Evolutionary conservation across 202 grass and related monocot species (phyloP).

Genomic region (Panicum virgatum): DNA sequence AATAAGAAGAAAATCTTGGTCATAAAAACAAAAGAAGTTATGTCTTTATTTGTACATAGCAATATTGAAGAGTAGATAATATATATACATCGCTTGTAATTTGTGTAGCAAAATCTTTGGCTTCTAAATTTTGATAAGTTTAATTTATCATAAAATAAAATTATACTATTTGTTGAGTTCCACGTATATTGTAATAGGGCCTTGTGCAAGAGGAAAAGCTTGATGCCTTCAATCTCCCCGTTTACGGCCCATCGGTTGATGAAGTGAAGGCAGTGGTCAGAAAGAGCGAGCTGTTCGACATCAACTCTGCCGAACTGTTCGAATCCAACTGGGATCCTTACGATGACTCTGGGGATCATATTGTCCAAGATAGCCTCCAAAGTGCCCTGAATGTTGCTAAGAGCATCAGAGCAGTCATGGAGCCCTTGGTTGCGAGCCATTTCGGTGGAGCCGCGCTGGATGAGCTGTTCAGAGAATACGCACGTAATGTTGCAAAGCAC

Average conservation of each 20-base stretch:
- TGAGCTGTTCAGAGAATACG: slow-evolving; percentile 39
- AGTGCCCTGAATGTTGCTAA: slow-evolving; percentile 21
- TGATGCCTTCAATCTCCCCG: slow-evolving; percentile 21
- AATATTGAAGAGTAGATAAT: neutral
- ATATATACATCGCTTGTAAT: neutral
- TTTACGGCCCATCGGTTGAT: slow-evolving; percentile 6
- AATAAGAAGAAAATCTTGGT: neutral
- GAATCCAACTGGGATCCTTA: slow-evolving; percentile 30
- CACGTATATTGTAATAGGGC: neutral
- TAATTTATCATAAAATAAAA: neutral
- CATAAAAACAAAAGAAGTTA: neutral
- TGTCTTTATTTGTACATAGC: neutral
- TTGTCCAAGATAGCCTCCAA: neutral
- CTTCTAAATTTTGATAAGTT: neutral
- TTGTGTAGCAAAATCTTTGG: neutral
- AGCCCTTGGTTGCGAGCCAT: slow-evolving; percentile 32
- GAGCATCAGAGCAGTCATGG: slow-evolving; percentile 38
- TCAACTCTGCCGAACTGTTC: neutral
- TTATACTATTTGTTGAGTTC: neutral
- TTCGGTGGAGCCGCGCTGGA: slow-evolving; percentile 47
- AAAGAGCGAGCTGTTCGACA: neutral
- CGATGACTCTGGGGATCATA: neutral
- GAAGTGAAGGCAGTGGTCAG: slow-evolving; percentile 36
- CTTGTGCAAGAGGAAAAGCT: slow-evolving; percentile 6
- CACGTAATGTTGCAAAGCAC: neutral